Conservation (phyloP, 2,329 filamentous ascomycete species). For the Penicillium sp. region DNA sequence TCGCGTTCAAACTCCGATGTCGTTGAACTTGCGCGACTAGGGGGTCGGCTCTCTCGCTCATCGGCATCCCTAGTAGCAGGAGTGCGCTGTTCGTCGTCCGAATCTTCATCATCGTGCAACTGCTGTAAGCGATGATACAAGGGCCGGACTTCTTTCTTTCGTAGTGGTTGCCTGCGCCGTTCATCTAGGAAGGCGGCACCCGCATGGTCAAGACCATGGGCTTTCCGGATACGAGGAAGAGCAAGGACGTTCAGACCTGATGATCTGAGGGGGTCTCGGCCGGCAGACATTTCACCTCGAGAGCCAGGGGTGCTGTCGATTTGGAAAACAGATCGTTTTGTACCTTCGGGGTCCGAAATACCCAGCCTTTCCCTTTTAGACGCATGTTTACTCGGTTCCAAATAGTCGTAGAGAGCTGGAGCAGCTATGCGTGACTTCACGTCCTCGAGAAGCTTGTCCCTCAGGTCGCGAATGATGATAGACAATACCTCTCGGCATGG, state of each 20-base stretch:
- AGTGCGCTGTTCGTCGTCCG: conserved; percentile 75
- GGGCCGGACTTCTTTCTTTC: conserved; percentile 67
- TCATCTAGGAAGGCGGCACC: conserved; percentile 69
- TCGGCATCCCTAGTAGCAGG: conserved; percentile 75
- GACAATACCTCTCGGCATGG: conserved; percentile 83
- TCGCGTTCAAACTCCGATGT: conserved; percentile 54
- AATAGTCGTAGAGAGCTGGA: conserved; percentile 73
- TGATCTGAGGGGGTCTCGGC: conserved; percentile 39
- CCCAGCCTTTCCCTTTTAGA: conserved; percentile 79
- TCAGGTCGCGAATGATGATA: conserved; percentile 74
- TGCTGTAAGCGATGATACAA: conserved; percentile 77
- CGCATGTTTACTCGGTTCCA: conserved; percentile 77
- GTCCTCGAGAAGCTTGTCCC: conserved; percentile 82
- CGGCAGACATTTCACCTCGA: conserved; percentile 41
- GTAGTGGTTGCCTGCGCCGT: conserved; percentile 57
- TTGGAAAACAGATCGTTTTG: conserved; percentile 56
- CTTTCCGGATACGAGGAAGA: conserved; percentile 73
- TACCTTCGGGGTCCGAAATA: conserved; percentile 67
- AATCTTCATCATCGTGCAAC: conserved; percentile 76
- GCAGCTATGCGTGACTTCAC: conserved; percentile 85
- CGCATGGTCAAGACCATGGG: conserved; percentile 56
- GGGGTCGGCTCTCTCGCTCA: conserved; percentile 77
- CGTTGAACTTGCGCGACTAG: conserved; percentile 65
- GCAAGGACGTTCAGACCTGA: conserved; percentile 59
- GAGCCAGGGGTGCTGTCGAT: conserved; percentile 66